Percentiles rank a stretch among this genome's conserved stretches.
Conservation (phyloP, 305 asterid genomes). For the Fraxinus dipetala region DNA sequence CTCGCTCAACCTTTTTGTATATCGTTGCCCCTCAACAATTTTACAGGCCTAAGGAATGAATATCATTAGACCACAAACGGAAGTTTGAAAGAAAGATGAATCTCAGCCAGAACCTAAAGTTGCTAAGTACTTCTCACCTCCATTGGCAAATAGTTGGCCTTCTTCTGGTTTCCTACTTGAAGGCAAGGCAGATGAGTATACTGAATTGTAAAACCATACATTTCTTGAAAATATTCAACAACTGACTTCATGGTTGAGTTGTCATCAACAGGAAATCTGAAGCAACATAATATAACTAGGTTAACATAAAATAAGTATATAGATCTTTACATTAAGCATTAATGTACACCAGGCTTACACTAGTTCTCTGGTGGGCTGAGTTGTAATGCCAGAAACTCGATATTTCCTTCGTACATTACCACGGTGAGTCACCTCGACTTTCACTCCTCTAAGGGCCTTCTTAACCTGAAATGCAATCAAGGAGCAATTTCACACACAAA, state of each 20-base stretch:
- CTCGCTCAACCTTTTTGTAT: slow-evolving; percentile 89
- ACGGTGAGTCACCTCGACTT: slow-evolving; percentile 98
- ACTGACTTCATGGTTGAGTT: slow-evolving; percentile 87
- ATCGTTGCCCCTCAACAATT: slow-evolving; percentile 95
- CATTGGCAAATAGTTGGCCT: slow-evolving; percentile 97
- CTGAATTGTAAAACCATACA: slow-evolving; percentile 89
- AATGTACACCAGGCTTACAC: slow-evolving; percentile 50
- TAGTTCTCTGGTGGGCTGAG: slow-evolving; percentile 92
- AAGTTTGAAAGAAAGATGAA: not conserved
- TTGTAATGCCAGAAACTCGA: slow-evolving; percentile 86
- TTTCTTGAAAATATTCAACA: slow-evolving; percentile 87
- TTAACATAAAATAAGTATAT: not conserved
- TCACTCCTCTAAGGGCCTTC: slow-evolving; percentile 94
- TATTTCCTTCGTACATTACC: slow-evolving; percentile 89
- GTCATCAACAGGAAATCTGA: slow-evolving; percentile 96
- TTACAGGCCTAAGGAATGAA: slow-evolving; percentile 70
- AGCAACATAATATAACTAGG: slow-evolving; percentile 7
- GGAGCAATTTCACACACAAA: not conserved
- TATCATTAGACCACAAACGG: slow-evolving; percentile 15
- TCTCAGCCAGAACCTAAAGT: not conserved
- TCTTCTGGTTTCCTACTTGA: slow-evolving; percentile 99
- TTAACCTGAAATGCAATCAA: slow-evolving; percentile 56
- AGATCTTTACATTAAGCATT: slow-evolving; percentile 12
- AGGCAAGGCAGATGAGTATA: slow-evolving; percentile 96
- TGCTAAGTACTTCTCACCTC: slow-evolving; percentile 50